Conservation (phyloP, 2,329 filamentous ascomycete genomes). For the Aspergillus sp. region DNA sequence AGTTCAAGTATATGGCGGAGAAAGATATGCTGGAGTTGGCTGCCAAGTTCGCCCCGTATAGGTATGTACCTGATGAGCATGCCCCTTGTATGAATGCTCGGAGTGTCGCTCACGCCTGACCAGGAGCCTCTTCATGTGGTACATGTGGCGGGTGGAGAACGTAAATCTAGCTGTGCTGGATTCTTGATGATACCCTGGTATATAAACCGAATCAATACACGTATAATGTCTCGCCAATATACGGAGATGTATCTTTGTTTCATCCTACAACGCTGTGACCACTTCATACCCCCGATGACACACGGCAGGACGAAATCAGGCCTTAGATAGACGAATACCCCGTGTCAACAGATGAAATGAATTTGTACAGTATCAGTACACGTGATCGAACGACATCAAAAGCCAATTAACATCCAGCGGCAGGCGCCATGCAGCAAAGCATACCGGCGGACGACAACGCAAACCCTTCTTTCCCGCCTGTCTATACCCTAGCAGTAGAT, state of each 20-base stretch:
- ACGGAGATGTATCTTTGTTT: neutral
- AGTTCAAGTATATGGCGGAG: slow-evolving; percentile 98
- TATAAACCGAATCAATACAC: slow-evolving; percentile 22
- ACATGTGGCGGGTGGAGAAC: slow-evolving; percentile 87
- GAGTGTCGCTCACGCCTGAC: slow-evolving; percentile 15
- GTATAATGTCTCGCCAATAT: neutral
- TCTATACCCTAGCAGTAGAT: slow-evolving; percentile 16
- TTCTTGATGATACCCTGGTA: slow-evolving; percentile 2
- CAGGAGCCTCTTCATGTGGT: slow-evolving; percentile 95
- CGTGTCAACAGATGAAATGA: slow-evolving; percentile 26
- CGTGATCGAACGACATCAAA: slow-evolving; percentile 24
- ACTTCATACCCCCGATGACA: no score
- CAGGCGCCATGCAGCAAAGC: slow-evolving; percentile 18
- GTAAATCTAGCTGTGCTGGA: slow-evolving; percentile 64
- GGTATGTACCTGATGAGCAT: slow-evolving; percentile 46
- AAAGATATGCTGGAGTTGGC: slow-evolving; percentile 84
- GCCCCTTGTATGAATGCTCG: no score
- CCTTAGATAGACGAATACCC: no score
- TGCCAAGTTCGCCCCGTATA: slow-evolving; percentile 78
- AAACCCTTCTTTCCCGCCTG: slow-evolving; percentile 21
- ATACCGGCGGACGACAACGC: slow-evolving; percentile 17
- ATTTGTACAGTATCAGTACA: slow-evolving; percentile 46
- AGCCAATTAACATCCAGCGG: slow-evolving; percentile 22
- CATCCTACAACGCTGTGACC: no score
- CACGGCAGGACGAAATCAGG: no score